A percentile compares a stretch with the other conserved stretches of the same genome.
Conservation (phyloP, 2,329 filamentous ascomycete species). For the Hortaea werneckii region DNA sequence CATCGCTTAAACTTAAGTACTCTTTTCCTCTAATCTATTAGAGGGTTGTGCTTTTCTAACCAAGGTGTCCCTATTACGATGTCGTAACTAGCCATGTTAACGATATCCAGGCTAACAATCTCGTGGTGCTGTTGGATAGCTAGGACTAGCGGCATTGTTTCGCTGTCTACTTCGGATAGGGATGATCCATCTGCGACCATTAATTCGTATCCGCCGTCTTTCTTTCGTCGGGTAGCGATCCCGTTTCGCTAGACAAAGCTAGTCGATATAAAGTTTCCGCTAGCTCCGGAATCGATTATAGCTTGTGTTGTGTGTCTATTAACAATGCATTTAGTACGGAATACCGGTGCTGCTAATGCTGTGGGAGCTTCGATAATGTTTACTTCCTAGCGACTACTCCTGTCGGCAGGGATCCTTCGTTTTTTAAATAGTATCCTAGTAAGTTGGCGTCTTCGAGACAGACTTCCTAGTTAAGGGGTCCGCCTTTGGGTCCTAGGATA, state of each 20-base stretch:
- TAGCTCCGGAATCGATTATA: conserved; percentile 9
- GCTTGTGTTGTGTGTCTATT: neutral
- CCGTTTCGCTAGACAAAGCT: conserved; percentile 2
- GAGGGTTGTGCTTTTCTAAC: conserved; percentile 7
- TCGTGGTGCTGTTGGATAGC: conserved; percentile 6
- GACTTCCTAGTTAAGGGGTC: too few species aligned
- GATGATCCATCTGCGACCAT: conserved; percentile 5
- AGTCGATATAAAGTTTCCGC: conserved; percentile 6
- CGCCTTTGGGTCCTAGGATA: too few species aligned
- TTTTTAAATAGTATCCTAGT: neutral
- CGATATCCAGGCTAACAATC: conserved; percentile 6
- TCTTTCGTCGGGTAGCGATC: conserved; percentile 8
- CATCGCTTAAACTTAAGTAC: conserved; percentile 9
- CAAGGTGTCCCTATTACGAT: conserved; percentile 10
- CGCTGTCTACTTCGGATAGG: conserved; percentile 6
- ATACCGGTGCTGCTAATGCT: conserved; percentile 3
- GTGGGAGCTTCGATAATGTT: neutral
- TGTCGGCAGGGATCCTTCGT: neutral
- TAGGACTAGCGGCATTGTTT: conserved; percentile 7
- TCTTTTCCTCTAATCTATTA: conserved; percentile 6
- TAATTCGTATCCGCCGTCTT: conserved; percentile 5
- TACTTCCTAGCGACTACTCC: neutral
- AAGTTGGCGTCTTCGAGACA: too few species aligned
- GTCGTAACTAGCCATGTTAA: conserved; percentile 7
- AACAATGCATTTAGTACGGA: conserved; percentile 4